Evolutionary conservation across 495 filamentous ascomycete genomes (phyloP), one percentile per base, ranked within the genome.

Genomic region (Penicillium simplicissimum): DNA sequence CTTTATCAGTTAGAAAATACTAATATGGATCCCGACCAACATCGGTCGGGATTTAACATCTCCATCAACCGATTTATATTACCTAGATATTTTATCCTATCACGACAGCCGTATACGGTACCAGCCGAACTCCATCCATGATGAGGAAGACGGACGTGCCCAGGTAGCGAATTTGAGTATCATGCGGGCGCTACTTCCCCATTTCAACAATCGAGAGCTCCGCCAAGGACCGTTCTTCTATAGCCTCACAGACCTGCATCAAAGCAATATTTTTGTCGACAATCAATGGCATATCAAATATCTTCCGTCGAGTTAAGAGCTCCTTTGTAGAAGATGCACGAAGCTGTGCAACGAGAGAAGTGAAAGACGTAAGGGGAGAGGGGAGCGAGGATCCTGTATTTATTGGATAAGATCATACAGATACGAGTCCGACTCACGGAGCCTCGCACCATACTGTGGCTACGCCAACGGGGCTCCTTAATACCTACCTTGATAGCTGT

Each of bases 1-100:
- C 37, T 73, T 13, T 65, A 73, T 35, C 55, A 68, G 11, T 64
- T 74, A 34, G 76, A 77, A 60, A 78, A 80, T 62, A 67, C 75
- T 33, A 31, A 62, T 15, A n/a, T n/a, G n/a, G n/a, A 76, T 76
- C 17, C 71, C 66, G 14, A 65, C 64, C 28, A 66, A 71, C 43
- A 77, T 80, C 33, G 47, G 49, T 17, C 69, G 70, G 25, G 60
- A 71, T 28, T 33, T 60, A 33, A 78, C 72, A 10, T 70, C 77
- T 62, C 61, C 59, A 15, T 69, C 53, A 23, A 66, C 62, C 48
- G 69, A 77, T 53, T 71, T 73, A n/a, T 78, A 73, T 65, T 33
- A 68, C 17, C 66, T 76, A 8, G 25, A 19, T 35, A 19, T 74
- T 31, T 49, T 77, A 19, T 11, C 33, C 8, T 58, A 64, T 37